Evolutionary conservation across 805 yeast species (phyloP).

Genomic region (Myxozyma kluyveri): DNA sequence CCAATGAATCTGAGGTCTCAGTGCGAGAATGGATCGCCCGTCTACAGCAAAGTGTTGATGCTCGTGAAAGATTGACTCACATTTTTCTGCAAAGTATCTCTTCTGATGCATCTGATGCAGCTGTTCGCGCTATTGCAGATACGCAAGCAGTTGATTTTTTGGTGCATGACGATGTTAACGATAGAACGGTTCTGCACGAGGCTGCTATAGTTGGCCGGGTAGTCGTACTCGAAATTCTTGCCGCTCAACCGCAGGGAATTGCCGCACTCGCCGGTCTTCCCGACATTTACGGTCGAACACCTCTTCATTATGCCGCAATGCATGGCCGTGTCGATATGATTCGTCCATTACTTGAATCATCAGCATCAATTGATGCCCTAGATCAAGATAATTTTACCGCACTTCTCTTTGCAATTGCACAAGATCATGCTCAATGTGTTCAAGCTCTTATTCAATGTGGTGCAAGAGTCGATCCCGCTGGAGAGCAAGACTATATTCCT

Average conservation of each 20-base stretch:
- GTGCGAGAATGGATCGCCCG: conserved; percentile 48
- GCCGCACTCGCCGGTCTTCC: conserved; percentile 32
- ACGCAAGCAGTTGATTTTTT: conserved; percentile 57
- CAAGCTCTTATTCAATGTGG: conserved; percentile 51
- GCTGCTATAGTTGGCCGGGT: conserved; percentile 40
- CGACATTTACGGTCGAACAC: conserved; percentile 62
- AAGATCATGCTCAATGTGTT: conserved; percentile 57
- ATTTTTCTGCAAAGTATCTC: conserved; percentile 69
- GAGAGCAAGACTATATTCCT: conserved; percentile 50
- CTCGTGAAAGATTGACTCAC: conserved; percentile 55
- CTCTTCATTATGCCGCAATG: conserved; percentile 79
- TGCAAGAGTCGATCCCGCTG: conserved; percentile 41
- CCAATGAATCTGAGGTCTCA: conserved; percentile 38
- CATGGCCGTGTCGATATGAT: conserved; percentile 50
- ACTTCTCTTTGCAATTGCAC: conserved; percentile 70
- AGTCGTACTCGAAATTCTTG: conserved; percentile 36
- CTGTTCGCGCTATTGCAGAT: conserved; percentile 49
- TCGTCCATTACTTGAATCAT: conserved; percentile 43
- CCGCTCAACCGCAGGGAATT: conserved; percentile 17
- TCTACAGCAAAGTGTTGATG: conserved; percentile 42
- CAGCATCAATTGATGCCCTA: conserved; percentile 39
- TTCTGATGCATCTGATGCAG: conserved; percentile 61
- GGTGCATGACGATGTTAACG: conserved; percentile 67
- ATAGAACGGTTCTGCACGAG: conserved; percentile 75
- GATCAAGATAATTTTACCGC: conserved; percentile 64